These are phyloP conservation scores for Plasmopara viticola DNA, from an alignment of 352 stramenopile genomes.

Conservation along the genomic window DNA sequence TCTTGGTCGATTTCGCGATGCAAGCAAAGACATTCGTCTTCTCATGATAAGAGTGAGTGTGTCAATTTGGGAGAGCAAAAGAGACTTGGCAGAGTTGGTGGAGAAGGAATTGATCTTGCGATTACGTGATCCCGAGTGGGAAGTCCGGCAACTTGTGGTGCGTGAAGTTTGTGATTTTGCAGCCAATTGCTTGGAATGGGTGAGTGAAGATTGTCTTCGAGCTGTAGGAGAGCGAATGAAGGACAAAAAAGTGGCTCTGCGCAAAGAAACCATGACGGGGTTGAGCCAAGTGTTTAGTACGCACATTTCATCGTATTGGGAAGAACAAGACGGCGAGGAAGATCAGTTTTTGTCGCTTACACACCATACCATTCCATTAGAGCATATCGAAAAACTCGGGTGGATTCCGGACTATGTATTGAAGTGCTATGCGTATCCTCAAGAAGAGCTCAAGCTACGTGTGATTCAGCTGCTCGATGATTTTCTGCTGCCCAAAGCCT, in stretches of 20 bases:
- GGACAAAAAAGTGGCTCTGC: constrained; percentile 72
- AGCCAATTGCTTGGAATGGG: constrained; percentile 54
- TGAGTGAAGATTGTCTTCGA: constrained; percentile 61
- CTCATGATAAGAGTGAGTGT: constrained; percentile 75
- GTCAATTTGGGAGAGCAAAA: constrained; percentile 69
- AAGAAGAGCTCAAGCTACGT: constrained; percentile 77
- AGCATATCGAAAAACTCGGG: constrained; percentile 54
- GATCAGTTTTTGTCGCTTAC: constrained; percentile 17
- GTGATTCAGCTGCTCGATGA: constrained; percentile 82
- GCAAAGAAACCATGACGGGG: constrained; percentile 86
- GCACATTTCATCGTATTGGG: constrained; percentile 62
- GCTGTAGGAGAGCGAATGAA: constrained; percentile 84
- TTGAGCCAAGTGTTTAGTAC: constrained; percentile 74
- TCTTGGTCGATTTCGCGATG: constrained; percentile 76
- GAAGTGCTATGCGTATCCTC: constrained; percentile 81
- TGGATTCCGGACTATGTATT: constrained; percentile 82
- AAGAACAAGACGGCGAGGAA: constrained; percentile 14
- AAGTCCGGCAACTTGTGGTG: constrained; percentile 70
- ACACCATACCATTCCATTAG: constrained; percentile 27
- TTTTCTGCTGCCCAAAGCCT: constrained; percentile 69
- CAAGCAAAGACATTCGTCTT: constrained; percentile 81
- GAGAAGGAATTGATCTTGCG: constrained; percentile 72
- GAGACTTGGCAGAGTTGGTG: constrained; percentile 44
- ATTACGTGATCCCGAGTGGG: constrained; percentile 75
- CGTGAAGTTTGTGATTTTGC: constrained; percentile 81